These are phyloP conservation scores for Sambucus nigra DNA, from an alignment of 129 eudicot species.

Conservation along the genomic window DNA sequence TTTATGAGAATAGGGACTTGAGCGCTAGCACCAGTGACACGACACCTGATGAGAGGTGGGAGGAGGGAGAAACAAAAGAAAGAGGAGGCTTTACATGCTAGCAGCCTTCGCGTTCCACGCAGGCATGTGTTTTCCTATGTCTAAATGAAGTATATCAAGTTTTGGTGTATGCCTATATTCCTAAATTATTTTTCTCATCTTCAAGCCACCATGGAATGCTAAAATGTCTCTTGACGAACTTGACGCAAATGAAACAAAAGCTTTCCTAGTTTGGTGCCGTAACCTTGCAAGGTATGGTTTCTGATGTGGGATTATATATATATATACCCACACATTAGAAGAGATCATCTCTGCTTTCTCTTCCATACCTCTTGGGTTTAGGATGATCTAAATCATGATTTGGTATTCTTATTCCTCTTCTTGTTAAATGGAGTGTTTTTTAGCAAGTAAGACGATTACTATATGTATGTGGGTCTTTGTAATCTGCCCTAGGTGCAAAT, in stretches of 20 bases:
- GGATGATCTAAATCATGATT: not conserved
- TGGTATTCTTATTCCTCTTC: not conserved
- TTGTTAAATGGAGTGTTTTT: too few relatives aligned
- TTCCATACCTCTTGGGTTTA: not conserved
- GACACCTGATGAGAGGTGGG: conserved; percentile 59
- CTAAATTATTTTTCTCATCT: conserved; percentile 1
- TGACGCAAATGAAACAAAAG: conserved; percentile 72
- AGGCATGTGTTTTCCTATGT: conserved; percentile 34
- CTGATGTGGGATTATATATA: not conserved
- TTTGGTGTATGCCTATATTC: not conserved
- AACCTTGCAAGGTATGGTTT: conserved; percentile 72
- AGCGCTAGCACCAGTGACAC: conserved; percentile 41
- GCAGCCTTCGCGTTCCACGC: conserved; percentile 89
- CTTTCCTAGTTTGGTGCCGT: conserved; percentile 90
- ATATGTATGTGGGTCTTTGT: too few relatives aligned
- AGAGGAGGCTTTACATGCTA: conserved; percentile 88
- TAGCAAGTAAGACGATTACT: too few relatives aligned
- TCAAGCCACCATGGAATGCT: conserved; percentile 81
- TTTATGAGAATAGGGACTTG: conserved; percentile 42
- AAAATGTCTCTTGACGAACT: conserved; percentile 81
- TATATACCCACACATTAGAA: not conserved
- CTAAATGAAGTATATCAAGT: not conserved
- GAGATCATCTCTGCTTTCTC: not conserved
- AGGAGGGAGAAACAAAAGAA: conserved; percentile 59
- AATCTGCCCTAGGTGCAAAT: too few relatives aligned